These are phyloP conservation scores for Pilasporangium apinafurcum DNA, from an alignment of 352 stramenopile species.

Conservation along the genomic window DNA sequence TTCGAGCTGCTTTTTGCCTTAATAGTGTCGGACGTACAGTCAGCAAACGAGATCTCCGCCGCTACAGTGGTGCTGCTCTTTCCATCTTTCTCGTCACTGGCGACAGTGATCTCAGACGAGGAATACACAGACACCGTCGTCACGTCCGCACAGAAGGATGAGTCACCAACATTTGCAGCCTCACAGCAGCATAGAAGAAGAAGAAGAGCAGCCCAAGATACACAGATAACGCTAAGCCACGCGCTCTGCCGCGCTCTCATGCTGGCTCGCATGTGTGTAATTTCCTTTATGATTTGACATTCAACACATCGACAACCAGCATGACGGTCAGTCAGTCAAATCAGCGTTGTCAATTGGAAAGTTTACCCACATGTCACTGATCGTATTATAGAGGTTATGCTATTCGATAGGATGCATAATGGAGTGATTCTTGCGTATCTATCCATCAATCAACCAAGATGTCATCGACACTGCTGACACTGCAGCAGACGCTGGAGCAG, in stretches of 20 bases:
- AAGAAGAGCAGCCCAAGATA: background rate
- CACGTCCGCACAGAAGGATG: conserved; percentile 1
- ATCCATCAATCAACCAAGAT: background rate
- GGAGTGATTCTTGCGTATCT: too few relatives aligned
- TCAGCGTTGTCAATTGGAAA: too few relatives aligned
- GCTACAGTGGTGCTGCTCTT: conserved; percentile 5
- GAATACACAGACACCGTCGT: conserved; percentile 3
- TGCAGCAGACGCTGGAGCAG: conserved; percentile 45
- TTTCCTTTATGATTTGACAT: too few relatives aligned
- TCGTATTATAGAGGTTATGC: too few relatives aligned
- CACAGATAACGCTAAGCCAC: background rate
- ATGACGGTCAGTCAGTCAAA: too few relatives aligned
- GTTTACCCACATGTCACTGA: too few relatives aligned
- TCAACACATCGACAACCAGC: too few relatives aligned
- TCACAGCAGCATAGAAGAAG: background rate
- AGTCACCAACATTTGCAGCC: conserved; percentile 5
- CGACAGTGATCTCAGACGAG: conserved; percentile 3
- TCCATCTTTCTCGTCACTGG: conserved; percentile 1
- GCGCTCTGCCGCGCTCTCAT: background rate
- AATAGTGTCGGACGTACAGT: conserved; percentile 18
- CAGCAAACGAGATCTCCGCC: conserved; percentile 5
- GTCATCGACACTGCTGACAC: conserved; percentile 4
- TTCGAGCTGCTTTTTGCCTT: conserved; percentile 1
- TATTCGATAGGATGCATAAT: too few relatives aligned
- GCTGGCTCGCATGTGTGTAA: too few relatives aligned